Evolutionary conservation across 2,329 filamentous ascomycete genomes (phyloP).

Genomic region (Xylariaceae sp.): DNA sequence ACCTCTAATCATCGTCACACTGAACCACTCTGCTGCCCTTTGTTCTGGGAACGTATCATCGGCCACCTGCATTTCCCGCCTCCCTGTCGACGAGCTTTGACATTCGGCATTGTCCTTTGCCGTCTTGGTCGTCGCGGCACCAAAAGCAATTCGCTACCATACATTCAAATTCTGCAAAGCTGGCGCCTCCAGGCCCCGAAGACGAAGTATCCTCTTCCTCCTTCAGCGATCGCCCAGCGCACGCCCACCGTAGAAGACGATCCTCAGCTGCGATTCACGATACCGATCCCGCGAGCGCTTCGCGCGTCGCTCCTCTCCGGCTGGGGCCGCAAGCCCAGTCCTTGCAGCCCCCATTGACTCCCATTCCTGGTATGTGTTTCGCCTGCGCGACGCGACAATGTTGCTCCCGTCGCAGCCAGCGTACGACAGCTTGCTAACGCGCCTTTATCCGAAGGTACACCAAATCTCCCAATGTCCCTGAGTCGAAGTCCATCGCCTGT

Average conservation of each 20-base stretch:
- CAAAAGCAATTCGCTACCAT: background rate
- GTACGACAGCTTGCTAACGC: constrained; percentile 2
- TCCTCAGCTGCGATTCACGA: constrained; percentile 33
- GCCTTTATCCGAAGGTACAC: constrained; percentile 41
- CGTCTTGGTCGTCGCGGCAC: background rate
- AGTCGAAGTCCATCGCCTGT: constrained; percentile 85
- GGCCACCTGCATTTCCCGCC: constrained; percentile 11
- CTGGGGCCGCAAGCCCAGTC: constrained; percentile 36
- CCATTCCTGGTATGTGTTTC: constrained; percentile 50
- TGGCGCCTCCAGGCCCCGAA: constrained; percentile 46
- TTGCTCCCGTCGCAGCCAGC: constrained; percentile 5
- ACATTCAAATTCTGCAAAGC: constrained; percentile 30
- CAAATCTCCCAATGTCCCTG: constrained; percentile 66
- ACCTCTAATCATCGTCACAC: constrained; percentile 9
- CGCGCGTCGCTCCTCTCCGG: constrained; percentile 30
- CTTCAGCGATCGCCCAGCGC: constrained; percentile 43
- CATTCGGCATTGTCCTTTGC: background rate
- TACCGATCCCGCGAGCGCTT: constrained; percentile 29
- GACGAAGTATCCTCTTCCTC: constrained; percentile 51
- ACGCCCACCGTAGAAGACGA: constrained; percentile 46
- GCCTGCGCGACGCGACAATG: constrained; percentile 5
- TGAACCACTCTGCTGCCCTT: constrained; percentile 14
- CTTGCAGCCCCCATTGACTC: constrained; percentile 39
- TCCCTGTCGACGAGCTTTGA: constrained; percentile 5
- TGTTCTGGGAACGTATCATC: constrained; percentile 14